Evolutionary conservation across 2,329 filamentous ascomycete genomes (phyloP), one percentile per base, ranked within the genome.

Genomic region (Stachybotrys elegans): DNA sequence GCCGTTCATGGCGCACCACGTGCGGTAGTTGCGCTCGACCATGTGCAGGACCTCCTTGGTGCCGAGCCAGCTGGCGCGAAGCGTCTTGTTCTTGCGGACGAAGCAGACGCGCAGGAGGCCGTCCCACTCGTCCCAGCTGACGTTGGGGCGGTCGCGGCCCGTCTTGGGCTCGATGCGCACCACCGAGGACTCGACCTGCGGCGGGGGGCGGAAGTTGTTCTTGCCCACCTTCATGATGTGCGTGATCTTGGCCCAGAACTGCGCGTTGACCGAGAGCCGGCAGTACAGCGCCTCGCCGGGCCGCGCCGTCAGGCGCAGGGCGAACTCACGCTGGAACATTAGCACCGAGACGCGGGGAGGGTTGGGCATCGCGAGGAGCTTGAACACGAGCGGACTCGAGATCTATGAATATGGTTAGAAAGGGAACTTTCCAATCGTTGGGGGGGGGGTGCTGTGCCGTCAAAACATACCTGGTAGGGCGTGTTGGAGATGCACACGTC

Each of bases 251-350:
- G 74, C 87, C 63, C 72, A 96, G 76, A 97, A 95, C 62, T 97
- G 92, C 16, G 87, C 88, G 58, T 97, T 97, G 46, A 95, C 92
- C 2, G 81, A 87, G 21, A 97, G 75, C n/a, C 93, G 79, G 52
- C 84, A 90, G 72, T 96, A 97, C 8, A 97, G 79, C 43, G 89
- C 79, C 60, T 96, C 91, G 8, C 88, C 88, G 0, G 92, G 88
- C 36, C 85, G 84, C 13, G 93, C 93, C 45, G 94, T 92, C 27
- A 97, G 73, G 31, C 92, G 81, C 64, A 95, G 83, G 16, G 91
- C 91, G 58, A 96, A 96, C 69, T 97, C 92, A 59, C 90, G 83
- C 71, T 97, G 92, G 58, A 95, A 93, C 90, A 95, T 95, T 68
- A 97, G 88, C 51, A 97, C 81, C 55, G 86, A 91, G 48, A 81